Conservation (phyloP, 257 asterid genomes). For the Lantana camara region DNA sequence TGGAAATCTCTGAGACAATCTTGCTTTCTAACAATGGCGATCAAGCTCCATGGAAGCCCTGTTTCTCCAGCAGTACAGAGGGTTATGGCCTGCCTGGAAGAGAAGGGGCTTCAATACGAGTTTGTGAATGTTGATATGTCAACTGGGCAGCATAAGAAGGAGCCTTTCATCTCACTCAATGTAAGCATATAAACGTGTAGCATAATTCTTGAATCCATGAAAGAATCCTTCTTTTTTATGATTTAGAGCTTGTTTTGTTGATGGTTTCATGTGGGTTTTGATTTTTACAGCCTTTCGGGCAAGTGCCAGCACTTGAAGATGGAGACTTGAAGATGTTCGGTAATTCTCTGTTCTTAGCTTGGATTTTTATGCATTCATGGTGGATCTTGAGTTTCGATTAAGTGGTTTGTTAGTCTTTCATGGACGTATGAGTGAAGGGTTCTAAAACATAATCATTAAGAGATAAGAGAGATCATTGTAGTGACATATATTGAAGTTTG, state of each 20-base stretch:
- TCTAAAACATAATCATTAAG: not conserved
- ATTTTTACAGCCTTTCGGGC: slow-evolving; percentile 54
- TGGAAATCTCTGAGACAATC: not conserved
- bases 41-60: slow-evolving; percentile 30
- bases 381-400: not conserved
- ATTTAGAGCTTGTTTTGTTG: not conserved
- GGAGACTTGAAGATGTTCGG: slow-evolving; percentile 56
- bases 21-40: slow-evolving; percentile 6
- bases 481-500: no score
- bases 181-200: no score
- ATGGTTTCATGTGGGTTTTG: not conserved
- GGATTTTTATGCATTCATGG: not conserved
- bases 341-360: not conserved
- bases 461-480: no score
- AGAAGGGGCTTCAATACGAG: slow-evolving; percentile 26
- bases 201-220: no score
- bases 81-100: slow-evolving; percentile 22
- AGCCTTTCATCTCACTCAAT: slow-evolving; percentile 37
- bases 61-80: slow-evolving; percentile 21
- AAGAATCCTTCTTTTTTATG: no score
- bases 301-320: slow-evolving; percentile 49
- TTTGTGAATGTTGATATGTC: slow-evolving; percentile 15
- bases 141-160: slow-evolving; percentile 31
- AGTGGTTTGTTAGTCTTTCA: not conserved
- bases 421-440: not conserved